Conservation (phyloP, 179 eudicot genomes). For the Nepenthes alata region DNA sequence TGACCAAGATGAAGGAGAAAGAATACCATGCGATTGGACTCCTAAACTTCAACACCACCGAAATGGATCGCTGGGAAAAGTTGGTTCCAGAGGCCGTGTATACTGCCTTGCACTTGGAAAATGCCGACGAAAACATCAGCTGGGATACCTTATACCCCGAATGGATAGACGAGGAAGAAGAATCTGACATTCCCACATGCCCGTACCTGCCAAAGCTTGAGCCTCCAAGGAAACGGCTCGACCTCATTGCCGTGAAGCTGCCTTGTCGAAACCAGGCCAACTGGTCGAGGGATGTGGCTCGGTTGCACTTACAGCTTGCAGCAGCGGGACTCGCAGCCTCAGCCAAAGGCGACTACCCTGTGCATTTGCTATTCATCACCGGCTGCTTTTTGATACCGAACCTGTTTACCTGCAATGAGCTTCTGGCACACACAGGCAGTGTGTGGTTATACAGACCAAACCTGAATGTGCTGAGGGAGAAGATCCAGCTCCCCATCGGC, state of each 20-base stretch:
- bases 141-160: slow-evolving; percentile 60
- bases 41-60: slow-evolving; percentile 34
- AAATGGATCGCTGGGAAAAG: slow-evolving; percentile 26
- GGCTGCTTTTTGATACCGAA: slow-evolving; percentile 68
- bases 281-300: slow-evolving; percentile 80
- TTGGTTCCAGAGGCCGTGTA: slow-evolving; percentile 35
- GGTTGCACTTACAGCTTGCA: slow-evolving; percentile 74
- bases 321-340: slow-evolving; percentile 53
- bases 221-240: slow-evolving; percentile 32
- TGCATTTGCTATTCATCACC: slow-evolving; percentile 55
- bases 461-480: slow-evolving; percentile 44
- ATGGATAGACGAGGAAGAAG: slow-evolving; percentile 68
- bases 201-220: slow-evolving; percentile 1
- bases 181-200: slow-evolving; percentile 33
- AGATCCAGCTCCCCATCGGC: slow-evolving; percentile 69
- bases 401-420: slow-evolving; percentile 69
- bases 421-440: slow-evolving; percentile 41
- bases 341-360: slow-evolving; percentile 41
- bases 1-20: slow-evolving; percentile 19
- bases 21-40: slow-evolving; percentile 44
- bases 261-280: slow-evolving; percentile 17
- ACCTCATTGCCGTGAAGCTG: slow-evolving; percentile 30
- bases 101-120: slow-evolving; percentile 22
- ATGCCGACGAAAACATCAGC: slow-evolving; percentile 24
- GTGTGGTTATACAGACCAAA: slow-evolving; percentile 69